These are phyloP conservation scores for Colletotrichum camelliae DNA, from an alignment of 2,329 filamentous ascomycete species.

Conservation along the genomic window DNA sequence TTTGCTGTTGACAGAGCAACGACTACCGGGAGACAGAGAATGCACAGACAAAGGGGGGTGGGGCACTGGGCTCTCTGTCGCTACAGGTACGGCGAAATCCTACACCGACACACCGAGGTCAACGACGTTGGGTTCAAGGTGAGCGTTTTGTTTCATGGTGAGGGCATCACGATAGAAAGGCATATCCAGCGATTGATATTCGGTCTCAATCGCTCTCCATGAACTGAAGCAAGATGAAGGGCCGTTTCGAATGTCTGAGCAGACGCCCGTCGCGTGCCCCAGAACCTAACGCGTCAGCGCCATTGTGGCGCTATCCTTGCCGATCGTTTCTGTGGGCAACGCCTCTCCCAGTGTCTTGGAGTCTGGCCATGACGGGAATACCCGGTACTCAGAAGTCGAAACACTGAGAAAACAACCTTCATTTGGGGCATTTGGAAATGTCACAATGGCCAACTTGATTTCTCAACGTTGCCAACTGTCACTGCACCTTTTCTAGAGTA, in stretches of 20 bases:
- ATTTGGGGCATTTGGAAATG: neutral
- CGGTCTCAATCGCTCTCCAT: neutral
- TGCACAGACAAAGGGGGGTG: slow-evolving; percentile 19
- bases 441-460: neutral
- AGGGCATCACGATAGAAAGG: neutral
- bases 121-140: neutral
- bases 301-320: neutral
- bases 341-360: neutral
- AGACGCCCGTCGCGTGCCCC: neutral
- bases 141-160: neutral
- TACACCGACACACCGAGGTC: slow-evolving; percentile 2
- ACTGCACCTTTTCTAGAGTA: neutral
- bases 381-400: neutral
- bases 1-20: slow-evolving; percentile 22
- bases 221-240: neutral
- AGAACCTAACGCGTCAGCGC: neutral
- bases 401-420: neutral
- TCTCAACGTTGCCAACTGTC: neutral
- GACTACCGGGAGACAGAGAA: slow-evolving; percentile 3
- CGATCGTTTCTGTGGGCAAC: neutral
- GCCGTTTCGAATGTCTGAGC: neutral
- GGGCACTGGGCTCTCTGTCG: slow-evolving; percentile 2
- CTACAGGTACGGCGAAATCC: slow-evolving; percentile 11
- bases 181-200: neutral
- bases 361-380: neutral